Evolutionary conservation across 768 basidiomycete species (phyloP).

Genomic region (Tricholoma hemisulphureum): DNA sequence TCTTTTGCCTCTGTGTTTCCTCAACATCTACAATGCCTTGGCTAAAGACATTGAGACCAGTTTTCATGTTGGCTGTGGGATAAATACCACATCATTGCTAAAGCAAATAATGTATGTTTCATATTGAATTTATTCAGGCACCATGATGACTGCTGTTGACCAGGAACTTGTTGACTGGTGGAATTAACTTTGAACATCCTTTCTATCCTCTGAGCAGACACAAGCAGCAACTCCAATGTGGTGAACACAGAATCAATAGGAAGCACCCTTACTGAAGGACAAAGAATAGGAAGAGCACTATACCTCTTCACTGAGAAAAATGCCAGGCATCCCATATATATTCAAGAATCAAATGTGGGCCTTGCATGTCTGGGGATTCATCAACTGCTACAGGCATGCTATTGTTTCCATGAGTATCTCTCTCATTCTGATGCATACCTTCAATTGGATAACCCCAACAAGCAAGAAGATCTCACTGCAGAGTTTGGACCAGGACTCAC

Average conservation of each 20-base stretch:
- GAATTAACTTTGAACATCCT: neutral
- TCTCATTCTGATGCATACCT: neutral
- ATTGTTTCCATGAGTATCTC: neutral
- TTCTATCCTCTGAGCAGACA: neutral
- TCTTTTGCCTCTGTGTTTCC: too few relatives aligned
- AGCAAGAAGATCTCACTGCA: neutral
- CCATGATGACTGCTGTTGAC: neutral
- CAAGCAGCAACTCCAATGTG: neutral
- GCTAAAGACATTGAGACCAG: too few relatives aligned
- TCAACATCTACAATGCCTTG: too few relatives aligned
- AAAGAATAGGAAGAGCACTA: too few relatives aligned
- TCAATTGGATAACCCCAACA: neutral
- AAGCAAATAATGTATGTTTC: too few relatives aligned
- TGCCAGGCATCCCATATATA: too few relatives aligned
- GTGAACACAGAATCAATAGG: neutral
- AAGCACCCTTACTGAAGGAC: neutral
- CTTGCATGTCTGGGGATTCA: too few relatives aligned
- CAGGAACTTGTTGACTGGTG: neutral
- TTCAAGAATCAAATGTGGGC: too few relatives aligned
- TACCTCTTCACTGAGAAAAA: too few relatives aligned
- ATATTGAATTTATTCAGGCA: neutral
- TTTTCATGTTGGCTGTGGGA: too few relatives aligned
- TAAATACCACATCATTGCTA: too few relatives aligned
- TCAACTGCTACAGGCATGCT: too few relatives aligned
- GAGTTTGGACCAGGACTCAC: neutral